phyloP scores from a whole-genome alignment of 2,329 filamentous ascomycete genomes.

The Beauveria sp. region DNA sequence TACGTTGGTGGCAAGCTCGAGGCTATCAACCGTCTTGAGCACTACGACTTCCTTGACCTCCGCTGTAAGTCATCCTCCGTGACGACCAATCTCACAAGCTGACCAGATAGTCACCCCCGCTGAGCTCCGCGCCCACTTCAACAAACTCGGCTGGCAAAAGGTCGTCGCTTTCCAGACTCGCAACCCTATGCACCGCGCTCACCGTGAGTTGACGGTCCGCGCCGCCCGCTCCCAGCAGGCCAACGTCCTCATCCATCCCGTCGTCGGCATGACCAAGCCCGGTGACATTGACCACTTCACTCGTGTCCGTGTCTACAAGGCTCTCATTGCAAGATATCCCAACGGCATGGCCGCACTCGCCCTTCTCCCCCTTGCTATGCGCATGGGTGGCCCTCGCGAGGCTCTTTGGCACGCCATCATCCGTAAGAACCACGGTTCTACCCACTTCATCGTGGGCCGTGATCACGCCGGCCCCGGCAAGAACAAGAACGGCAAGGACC shows the following conservation, averaged over 20 bases:
- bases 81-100: not conserved
- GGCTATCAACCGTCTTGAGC: slow-evolving; percentile 88
- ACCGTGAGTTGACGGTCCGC: slow-evolving; percentile 94
- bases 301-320: slow-evolving; percentile 96
- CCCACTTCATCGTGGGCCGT: slow-evolving; percentile 98
- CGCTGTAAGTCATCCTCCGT: slow-evolving; percentile 56
- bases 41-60: slow-evolving; percentile 97
- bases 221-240: slow-evolving; percentile 92
- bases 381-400: slow-evolving; percentile 97
- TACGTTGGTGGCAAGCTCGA: slow-evolving; percentile 96
- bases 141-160: slow-evolving; percentile 97
- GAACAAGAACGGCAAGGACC: slow-evolving; percentile 94
- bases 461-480: slow-evolving; percentile 97
- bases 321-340: slow-evolving; percentile 89
- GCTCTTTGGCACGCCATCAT: slow-evolving; percentile 99
- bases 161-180: slow-evolving; percentile 98
- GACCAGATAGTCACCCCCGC: slow-evolving; percentile 67
- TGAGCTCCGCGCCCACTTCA: slow-evolving; percentile 91
- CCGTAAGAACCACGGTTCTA: slow-evolving; percentile 98
- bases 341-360: slow-evolving; percentile 98
- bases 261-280: slow-evolving; percentile 96
- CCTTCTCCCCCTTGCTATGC: slow-evolving; percentile 92
- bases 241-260: slow-evolving; percentile 97
- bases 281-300: slow-evolving; percentile 99
- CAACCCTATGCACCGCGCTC: slow-evolving; percentile 98